A percentile compares a stretch with the other conserved stretches of the same genome.
These are phyloP conservation scores for Lentinula boryana DNA, from an alignment of 768 basidiomycete genomes.

Conservation along the genomic window DNA sequence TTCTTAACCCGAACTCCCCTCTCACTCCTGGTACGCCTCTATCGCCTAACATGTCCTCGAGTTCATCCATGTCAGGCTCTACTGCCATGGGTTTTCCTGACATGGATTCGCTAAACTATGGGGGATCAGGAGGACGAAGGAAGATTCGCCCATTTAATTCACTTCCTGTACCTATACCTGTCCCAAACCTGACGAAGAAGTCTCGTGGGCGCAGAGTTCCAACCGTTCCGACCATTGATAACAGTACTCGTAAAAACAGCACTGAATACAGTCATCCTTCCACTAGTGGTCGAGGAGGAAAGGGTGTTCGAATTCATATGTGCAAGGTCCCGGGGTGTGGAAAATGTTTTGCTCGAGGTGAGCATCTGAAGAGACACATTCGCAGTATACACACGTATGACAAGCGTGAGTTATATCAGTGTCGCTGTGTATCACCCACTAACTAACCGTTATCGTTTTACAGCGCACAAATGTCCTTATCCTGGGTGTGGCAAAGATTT, in stretches of 20 bases:
- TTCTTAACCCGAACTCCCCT: not conserved
- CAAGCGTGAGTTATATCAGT: conserved; percentile 60
- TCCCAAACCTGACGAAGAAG: conserved; percentile 60
- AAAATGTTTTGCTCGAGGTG: conserved; percentile 83
- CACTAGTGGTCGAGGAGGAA: conserved; percentile 24
- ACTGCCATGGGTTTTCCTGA: not conserved
- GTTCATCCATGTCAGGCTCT: not conserved
- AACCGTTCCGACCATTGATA: not conserved
- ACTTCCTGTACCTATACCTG: conserved; percentile 38
- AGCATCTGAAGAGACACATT: conserved; percentile 87
- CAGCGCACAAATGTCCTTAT: conserved; percentile 70
- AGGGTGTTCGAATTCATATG: conserved; percentile 50
- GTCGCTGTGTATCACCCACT: conserved; percentile 6
- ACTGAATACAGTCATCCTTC: conserved; percentile 16
- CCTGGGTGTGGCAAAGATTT: conserved; percentile 67
- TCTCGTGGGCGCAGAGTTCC: conserved; percentile 58
- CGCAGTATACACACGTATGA: conserved; percentile 88
- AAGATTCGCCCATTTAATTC: not conserved
- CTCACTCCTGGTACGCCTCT: not conserved
- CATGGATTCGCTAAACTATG: not conserved
- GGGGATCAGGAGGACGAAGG: not conserved
- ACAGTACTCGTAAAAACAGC: not conserved
- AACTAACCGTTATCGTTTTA: not conserved
- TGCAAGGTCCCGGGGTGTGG: conserved; percentile 82
- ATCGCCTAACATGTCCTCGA: not conserved